Percentiles rank a stretch among this genome's conserved stretches.
Conservation (phyloP, 768 basidiomycete species). For the Phaffia australis region DNA sequence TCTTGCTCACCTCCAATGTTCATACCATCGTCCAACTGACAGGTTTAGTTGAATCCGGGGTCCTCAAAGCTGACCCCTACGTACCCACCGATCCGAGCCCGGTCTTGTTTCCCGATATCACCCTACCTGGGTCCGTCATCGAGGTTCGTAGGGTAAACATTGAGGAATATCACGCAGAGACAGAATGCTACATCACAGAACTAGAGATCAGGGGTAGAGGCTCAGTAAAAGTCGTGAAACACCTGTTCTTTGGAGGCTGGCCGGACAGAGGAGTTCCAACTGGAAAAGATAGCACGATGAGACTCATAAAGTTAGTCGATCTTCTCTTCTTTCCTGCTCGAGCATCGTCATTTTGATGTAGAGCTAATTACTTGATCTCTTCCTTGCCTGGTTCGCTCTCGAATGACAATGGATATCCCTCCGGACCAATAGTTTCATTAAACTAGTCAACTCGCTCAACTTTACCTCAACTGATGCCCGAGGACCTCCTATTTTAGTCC, state of each 20-base stretch:
- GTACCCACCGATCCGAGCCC: slow-evolving; percentile 27
- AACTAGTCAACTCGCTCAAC: slow-evolving; percentile 25
- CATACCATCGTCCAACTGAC: slow-evolving; percentile 38
- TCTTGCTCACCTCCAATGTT: slow-evolving; percentile 15
- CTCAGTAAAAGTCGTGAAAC: background rate
- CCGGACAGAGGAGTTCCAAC: slow-evolving; percentile 19
- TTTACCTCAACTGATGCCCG: background rate
- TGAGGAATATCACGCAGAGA: background rate
- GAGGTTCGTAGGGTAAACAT: background rate
- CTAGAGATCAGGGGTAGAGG: background rate
- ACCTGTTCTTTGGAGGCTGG: slow-evolving; percentile 15
- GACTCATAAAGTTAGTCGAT: slow-evolving; percentile 7
- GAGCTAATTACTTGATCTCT: too few species aligned
- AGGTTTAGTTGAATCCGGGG: slow-evolving; percentile 32
- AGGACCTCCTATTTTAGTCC: slow-evolving; percentile 33
- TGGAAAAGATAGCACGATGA: background rate
- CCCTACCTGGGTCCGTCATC: background rate
- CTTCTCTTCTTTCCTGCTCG: background rate
- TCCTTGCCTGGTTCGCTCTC: background rate
- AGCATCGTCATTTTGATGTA: background rate
- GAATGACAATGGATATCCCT: background rate
- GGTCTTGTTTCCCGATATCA: slow-evolving; percentile 2
- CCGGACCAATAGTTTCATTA: slow-evolving; percentile 13
- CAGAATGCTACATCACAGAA: slow-evolving; percentile 1
- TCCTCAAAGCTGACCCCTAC: slow-evolving; percentile 37